Conservation (phyloP, 495 filamentous ascomycete genomes). For the Aspergillus ostianus region DNA sequence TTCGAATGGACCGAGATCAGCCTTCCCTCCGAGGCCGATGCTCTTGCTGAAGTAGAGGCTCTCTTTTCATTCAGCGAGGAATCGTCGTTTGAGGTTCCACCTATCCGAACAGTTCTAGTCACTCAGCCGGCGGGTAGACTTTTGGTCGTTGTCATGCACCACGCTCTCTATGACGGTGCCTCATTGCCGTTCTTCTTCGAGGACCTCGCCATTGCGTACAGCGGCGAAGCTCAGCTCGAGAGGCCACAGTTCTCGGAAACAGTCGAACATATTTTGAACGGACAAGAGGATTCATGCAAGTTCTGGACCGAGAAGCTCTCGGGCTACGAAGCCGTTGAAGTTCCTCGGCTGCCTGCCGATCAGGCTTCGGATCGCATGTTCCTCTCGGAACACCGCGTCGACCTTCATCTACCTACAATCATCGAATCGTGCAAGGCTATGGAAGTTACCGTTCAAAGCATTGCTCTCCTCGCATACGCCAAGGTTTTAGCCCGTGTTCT, state of each 20-base stretch:
- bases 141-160: conserved; percentile 57
- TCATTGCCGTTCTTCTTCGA: conserved; percentile 69
- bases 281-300: conserved; percentile 23
- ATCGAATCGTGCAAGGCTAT: conserved; percentile 53
- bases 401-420: conserved; percentile 37
- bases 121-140: conserved; percentile 21
- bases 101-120: conserved; percentile 21
- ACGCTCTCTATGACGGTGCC: conserved; percentile 85
- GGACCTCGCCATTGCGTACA: conserved; percentile 45
- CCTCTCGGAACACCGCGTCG: conserved; percentile 27
- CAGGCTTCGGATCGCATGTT: conserved; percentile 24
- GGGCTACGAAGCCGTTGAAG: conserved; percentile 23
- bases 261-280: conserved; percentile 26
- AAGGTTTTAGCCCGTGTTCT: conserved; percentile 62
- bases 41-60: conserved; percentile 12
- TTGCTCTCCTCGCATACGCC: conserved; percentile 67
- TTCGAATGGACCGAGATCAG: conserved; percentile 23
- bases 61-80: conserved; percentile 19
- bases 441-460: conserved; percentile 70
- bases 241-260: conserved; percentile 31
- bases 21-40: conserved; percentile 13
- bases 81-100: conserved; percentile 18
- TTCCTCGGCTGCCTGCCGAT: conserved; percentile 17
- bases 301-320: conserved; percentile 43
- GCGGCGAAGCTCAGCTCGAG: conserved; percentile 17